Base-by-base conservation (phyloP, 2,329 filamentous ascomycete genomes). In the Exophiala sideris region DNA sequence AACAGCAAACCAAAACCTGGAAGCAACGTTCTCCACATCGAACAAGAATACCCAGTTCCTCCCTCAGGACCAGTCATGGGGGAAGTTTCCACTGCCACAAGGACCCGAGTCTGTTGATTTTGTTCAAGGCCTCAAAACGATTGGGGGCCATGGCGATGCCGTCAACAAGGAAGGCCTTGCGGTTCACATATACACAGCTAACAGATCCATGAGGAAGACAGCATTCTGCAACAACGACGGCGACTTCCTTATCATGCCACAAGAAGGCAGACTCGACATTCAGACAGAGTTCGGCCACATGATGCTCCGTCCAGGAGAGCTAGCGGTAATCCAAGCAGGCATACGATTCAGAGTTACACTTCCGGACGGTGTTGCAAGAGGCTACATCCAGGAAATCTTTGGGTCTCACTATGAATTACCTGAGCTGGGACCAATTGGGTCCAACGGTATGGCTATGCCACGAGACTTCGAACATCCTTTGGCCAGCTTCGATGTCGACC, bases 281-380 rank as follows among this genome's bases (percentile, higher is more conserved):
- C 83, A 85, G 64, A 87, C 85, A 2, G 85, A 88, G 64, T 78
- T 87, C n/a, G 85, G 85, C 5, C 76, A 76, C 21, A 65, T 87
- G 0, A 77, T 83, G 48, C 82, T 87, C 4, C 81, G 83, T 2
- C 84, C 84, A 0, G 83, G 83, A 11, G 85, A 88, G 65, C 80
- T 88, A 18, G 79, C 76, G 46, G 79, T 87, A 11, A 82, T 88
- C 16, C 85, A 82, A 24, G 77, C 82, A 10, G 85, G 85, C n/a
- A 75, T 86, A 42, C 75, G 82, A 18, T 85, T 85, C 69, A 76
- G 77, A 20, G 77, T 87, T 16, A 73, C 73, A 2, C 69, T 86
- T 0, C 75, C 83, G 29, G 46, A 49, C 12, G 83, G 84, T 0
- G 80, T 81, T 0, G 80, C 80, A 0, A 76, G 83, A 45, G 85